These are phyloP conservation scores for Berkeleyomyces rouxiae DNA, from an alignment of 2,329 filamentous ascomycete species.

Conservation along the genomic window DNA sequence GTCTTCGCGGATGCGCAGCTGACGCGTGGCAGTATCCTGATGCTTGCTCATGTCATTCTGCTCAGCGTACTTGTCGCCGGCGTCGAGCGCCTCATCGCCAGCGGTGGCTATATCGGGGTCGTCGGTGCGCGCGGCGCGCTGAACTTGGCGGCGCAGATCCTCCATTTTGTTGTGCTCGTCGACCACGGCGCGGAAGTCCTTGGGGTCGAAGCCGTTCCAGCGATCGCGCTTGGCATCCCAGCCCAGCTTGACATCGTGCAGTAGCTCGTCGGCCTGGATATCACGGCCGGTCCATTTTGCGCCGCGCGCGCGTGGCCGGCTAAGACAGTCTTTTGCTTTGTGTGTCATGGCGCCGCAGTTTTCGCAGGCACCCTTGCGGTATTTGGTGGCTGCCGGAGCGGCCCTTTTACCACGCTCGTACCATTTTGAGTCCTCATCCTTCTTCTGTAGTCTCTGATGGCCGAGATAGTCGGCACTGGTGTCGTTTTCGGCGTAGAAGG, in stretches of 20 bases:
- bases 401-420: constrained; percentile 77
- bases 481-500: constrained; percentile 73
- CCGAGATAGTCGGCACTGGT: constrained; percentile 78
- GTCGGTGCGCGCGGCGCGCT: constrained; percentile 31
- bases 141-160: constrained; percentile 44
- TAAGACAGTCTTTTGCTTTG: constrained; percentile 85
- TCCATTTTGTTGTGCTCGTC: constrained; percentile 81
- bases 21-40: constrained; percentile 77
- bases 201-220: constrained; percentile 94
- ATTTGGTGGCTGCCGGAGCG: constrained; percentile 85
- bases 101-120: constrained; percentile 34
- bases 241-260: constrained; percentile 72
- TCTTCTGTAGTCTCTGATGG: constrained; percentile 74
- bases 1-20: constrained; percentile 84
- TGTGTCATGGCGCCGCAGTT: constrained; percentile 97
- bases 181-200: constrained; percentile 73
- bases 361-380: constrained; percentile 92
- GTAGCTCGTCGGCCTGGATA: constrained; percentile 79
- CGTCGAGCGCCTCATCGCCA: constrained; percentile 22
- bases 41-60: constrained; percentile 94
- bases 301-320: constrained; percentile 71
- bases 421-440: constrained; percentile 40
- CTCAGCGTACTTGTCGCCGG: constrained; percentile 68
- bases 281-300: constrained; percentile 85
- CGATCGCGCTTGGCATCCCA: constrained; percentile 97